Base-by-base conservation (phyloP, 2,329 filamentous ascomycete genomes). In the Colletotrichum neosansevieriae region DNA sequence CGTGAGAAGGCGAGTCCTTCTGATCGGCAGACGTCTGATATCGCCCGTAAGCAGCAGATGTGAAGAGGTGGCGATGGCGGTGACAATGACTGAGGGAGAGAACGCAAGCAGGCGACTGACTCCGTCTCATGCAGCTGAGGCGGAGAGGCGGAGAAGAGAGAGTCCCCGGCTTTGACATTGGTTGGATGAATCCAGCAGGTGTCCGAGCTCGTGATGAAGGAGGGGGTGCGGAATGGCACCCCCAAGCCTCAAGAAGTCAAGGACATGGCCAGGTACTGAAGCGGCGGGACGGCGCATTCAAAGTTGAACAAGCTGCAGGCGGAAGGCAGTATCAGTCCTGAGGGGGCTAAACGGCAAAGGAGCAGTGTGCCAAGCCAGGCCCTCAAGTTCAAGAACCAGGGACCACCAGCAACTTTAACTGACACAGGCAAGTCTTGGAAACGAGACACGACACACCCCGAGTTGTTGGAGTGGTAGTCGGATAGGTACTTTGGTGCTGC, bases 121-220 rank as follows among this genome's bases (percentile, higher is more conserved):
- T 60, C 66, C 44, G 58, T 69, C 36, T 54, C 49, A 56, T 67
- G 63, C 66, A 69, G 62, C 56, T 38, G 57, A 57, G 36, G 50
- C 62, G 47, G 11, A 49, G 54, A 32, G 44, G 34, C 13, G 7
- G 29, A n/a, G 24, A 21, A 61, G 40, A 32, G 40, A 32, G 63
- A 40, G 49, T 45, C 6, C 29, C 29, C 29, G 2, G 29, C 29
- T 29, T 29, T 21, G 53, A 53, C 40, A 45, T 64, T 53, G 60
- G 65, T 53, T 53, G 60, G 65, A 38, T 32, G 53, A 58, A 51
- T 51, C 13, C 42, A 40, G 42, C n/a, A 29, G n/a, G 60, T 34
- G 60, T 47, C 60, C 60, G 34, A 64, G 60, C 60, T 44, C 58
- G 29, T 44, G 59, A 57, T 50, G 44, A 42, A 51, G 47, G 58